Evolutionary conservation across 179 eudicot species (phyloP), one percentile per base, ranked within the genome.

Genomic region (Beta lomatogona): DNA sequence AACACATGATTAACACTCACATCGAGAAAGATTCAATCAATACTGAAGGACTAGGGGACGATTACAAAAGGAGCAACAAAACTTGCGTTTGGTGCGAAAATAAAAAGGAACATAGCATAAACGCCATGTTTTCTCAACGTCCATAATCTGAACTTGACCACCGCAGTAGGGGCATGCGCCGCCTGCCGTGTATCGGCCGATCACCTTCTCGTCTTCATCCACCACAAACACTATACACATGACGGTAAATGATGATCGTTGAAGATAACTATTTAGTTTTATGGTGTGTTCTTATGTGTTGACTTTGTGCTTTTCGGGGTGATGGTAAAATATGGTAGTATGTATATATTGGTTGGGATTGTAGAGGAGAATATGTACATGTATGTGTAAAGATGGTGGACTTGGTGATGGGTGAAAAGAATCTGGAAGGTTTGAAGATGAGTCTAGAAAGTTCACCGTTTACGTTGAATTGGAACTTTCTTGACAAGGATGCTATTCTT

Each of bases 191-290:
- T 70, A 70, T 19, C 28, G 73, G 14, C 73, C 55, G 73, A 70
- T 70, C 28, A 70, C 73, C 54, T n/a, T 70, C 73, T 70, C 55
- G 54, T 70, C 54, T 70, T 70, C 55, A 28, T 70, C 73, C 18
- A 70, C 73, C 48, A 70, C 25, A 70, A 70, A 70, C 73, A 70
- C 73, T 54, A 70, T 45, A 46, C 73, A 70, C 73, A 70, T 70
- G 54, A 70, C 45, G 54, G 16, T 69, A 25, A 9, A 13, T 36
- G 71, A 65, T 13, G 46, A 67, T 64, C 44, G 44, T 9, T 1
- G 64, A 64, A 64, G 44, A 9, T 22, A 22, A 10, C 8, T 64
- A n/a, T 9, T 9, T 63, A 6, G 6, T 6, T 61, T 61, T 63
- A 25, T 25, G 28, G 28, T 25, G 28, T 25, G 28, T 25, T 25